A percentile compares a stretch with the other conserved stretches of the same genome.
Evolutionary conservation across 2,329 filamentous ascomycete species (phyloP).

Genomic region (Aspergillus latus): DNA sequence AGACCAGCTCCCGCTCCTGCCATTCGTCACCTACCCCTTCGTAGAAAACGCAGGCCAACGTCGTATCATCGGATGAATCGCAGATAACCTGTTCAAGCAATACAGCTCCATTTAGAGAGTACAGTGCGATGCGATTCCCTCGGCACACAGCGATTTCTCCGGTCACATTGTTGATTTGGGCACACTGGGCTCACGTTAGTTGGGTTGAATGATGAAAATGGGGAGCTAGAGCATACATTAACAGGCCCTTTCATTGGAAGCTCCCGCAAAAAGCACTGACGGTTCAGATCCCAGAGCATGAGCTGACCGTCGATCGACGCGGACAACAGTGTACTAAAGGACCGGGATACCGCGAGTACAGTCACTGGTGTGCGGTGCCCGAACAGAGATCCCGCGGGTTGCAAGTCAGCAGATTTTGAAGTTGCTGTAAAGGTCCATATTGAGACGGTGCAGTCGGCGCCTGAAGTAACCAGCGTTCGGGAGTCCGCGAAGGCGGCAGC

Average conservation of each 20-base stretch:
- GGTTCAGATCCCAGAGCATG: constrained; percentile 92
- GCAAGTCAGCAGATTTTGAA: constrained; percentile 72
- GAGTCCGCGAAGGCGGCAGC: constrained; percentile 83
- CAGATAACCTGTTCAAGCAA: constrained; percentile 82
- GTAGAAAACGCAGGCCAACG: constrained; percentile 86
- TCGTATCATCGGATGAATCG: constrained; percentile 67
- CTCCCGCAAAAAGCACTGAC: constrained; percentile 78
- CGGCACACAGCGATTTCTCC: constrained; percentile 87
- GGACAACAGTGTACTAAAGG: constrained; percentile 84
- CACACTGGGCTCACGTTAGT: constrained; percentile 60
- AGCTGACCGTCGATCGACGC: constrained; percentile 78
- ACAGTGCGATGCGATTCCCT: constrained; percentile 71
- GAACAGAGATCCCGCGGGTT: constrained; percentile 77
- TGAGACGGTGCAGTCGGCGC: constrained; percentile 86
- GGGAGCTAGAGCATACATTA: constrained; percentile 36
- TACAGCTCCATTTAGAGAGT: constrained; percentile 82
- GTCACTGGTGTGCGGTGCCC: constrained; percentile 85
- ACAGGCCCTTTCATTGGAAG: constrained; percentile 59
- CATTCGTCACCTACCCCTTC: constrained; percentile 89
- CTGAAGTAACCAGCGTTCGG: constrained; percentile 85
- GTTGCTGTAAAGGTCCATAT: constrained; percentile 71
- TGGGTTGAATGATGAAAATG: not conserved
- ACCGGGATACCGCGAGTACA: constrained; percentile 78
- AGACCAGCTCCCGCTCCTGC: constrained; percentile 80
- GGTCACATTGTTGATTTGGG: constrained; percentile 83